These are phyloP conservation scores for Spathaspora hagerdaliae DNA, from an alignment of 805 yeast genomes.

Conservation along the genomic window DNA sequence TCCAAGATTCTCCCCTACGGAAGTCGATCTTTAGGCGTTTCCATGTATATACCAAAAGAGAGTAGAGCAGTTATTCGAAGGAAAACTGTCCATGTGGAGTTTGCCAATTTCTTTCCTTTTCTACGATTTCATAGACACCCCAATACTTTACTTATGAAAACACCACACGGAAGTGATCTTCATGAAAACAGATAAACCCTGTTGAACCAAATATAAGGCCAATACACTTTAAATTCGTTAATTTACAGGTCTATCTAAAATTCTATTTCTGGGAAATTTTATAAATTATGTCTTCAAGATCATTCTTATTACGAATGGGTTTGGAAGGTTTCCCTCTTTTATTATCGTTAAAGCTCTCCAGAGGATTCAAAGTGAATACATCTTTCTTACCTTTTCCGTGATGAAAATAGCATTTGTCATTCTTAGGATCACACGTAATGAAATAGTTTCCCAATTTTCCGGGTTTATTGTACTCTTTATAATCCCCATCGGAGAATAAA, in stretches of 20 bases:
- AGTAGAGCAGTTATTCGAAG: too few relatives aligned
- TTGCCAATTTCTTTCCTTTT: too few relatives aligned
- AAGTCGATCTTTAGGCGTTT: too few relatives aligned
- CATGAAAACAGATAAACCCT: too few relatives aligned
- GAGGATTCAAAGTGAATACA: not conserved
- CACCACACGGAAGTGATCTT: not conserved
- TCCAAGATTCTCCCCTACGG: too few relatives aligned
- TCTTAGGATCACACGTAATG: constrained; percentile 12
- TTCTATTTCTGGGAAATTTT: not conserved
- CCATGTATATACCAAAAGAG: too few relatives aligned
- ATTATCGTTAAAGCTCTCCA: not conserved
- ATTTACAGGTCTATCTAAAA: not conserved
- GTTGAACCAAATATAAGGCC: too few relatives aligned
- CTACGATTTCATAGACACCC: not conserved
- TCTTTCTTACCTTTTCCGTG: not conserved
- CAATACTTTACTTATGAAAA: not conserved
- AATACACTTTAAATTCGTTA: not conserved
- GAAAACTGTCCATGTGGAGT: too few relatives aligned
- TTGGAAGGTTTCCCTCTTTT: not conserved
- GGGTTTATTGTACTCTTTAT: constrained; percentile 18
- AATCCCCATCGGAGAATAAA: constrained; percentile 17
- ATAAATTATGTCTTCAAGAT: not conserved
- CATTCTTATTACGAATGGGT: not conserved
- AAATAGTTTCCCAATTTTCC: constrained; percentile 24
- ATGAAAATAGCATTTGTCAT: not conserved